A percentile compares a stretch with the other conserved stretches of the same genome.
These are phyloP conservation scores for Cicer pinnatifidum DNA, from an alignment of 306 rosid species.

Conservation along the genomic window DNA sequence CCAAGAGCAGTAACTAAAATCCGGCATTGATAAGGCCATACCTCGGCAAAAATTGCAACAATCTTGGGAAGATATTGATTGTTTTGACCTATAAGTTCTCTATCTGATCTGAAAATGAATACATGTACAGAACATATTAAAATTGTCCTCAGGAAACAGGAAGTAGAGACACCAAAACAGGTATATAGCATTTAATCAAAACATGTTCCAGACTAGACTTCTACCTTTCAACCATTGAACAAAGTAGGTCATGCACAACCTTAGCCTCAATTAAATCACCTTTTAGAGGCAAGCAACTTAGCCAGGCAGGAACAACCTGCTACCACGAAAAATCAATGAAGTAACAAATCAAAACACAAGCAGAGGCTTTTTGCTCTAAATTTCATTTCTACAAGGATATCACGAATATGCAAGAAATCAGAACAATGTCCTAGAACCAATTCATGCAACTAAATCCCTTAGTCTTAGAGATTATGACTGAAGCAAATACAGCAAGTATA, in stretches of 20 bases:
- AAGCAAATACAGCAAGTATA: too few species aligned
- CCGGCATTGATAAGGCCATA: conserved; percentile 33
- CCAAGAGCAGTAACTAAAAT: conserved; percentile 10
- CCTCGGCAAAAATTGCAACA: conserved; percentile 76
- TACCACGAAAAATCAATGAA: conserved; percentile 27
- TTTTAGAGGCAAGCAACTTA: conserved; percentile 70
- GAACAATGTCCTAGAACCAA: neutral
- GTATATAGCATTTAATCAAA: conserved; percentile 15
- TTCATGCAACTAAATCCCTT: neutral
- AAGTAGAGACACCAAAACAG: neutral
- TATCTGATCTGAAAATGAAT: conserved; percentile 65
- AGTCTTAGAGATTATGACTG: too few species aligned
- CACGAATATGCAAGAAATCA: neutral
- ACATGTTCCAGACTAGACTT: conserved; percentile 35
- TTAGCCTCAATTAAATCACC: conserved; percentile 78
- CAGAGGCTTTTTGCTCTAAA: conserved; percentile 5
- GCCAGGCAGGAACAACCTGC: conserved; percentile 79
- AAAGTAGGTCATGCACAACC: conserved; percentile 73
- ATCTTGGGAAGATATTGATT: conserved; percentile 76
- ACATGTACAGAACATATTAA: neutral
- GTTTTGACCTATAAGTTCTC: conserved; percentile 68
- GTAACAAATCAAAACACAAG: conserved; percentile 38
- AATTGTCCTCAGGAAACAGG: neutral
- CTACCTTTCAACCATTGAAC: conserved; percentile 79
- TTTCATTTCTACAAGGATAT: conserved; percentile 17